phyloP scores from a whole-genome alignment of 176 grass and related monocot species.

The Urochloa ruziziensis region DNA sequence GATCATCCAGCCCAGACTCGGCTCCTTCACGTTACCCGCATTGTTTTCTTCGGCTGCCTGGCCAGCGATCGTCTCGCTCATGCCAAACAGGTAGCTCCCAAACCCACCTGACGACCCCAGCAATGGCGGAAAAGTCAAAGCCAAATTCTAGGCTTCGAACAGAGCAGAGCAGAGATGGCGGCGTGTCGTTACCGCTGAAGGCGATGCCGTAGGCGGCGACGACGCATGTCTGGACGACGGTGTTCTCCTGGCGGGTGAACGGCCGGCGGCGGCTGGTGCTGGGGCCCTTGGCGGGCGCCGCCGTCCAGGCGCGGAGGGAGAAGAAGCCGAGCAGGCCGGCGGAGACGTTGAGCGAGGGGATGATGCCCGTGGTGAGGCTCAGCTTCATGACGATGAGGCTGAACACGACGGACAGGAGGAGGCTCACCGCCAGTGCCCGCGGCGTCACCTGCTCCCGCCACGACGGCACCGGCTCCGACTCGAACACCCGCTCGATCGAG shows the following conservation, averaged over 20 bases:
- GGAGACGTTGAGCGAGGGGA: slow-evolving; percentile 93
- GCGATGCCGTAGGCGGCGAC: slow-evolving; percentile 40
- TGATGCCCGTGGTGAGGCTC: slow-evolving; percentile 92
- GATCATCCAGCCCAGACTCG: background rate
- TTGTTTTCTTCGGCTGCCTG: background rate
- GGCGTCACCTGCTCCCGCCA: background rate
- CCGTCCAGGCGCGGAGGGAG: slow-evolving; percentile 45
- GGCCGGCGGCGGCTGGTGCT: no score
- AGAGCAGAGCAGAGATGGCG: background rate
- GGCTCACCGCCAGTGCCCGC: background rate
- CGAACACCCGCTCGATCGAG: background rate
- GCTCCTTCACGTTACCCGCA: background rate
- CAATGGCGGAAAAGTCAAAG: background rate
- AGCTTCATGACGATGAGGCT: slow-evolving; percentile 96
- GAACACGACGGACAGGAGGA: slow-evolving; percentile 52
- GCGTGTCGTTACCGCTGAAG: background rate
- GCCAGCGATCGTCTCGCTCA: background rate
- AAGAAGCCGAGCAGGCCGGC: slow-evolving; percentile 90
- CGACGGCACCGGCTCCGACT: background rate
- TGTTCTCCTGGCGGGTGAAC: slow-evolving; percentile 95
- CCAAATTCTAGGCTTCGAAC: background rate
- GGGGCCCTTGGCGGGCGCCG: background rate
- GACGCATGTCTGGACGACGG: slow-evolving; percentile 83
- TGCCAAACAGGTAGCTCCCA: background rate
- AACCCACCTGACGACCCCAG: background rate